Percentiles rank a stretch among this genome's conserved stretches.
Evolutionary conservation across 768 basidiomycete species (phyloP).

Genomic region (Agaricus bisporus): DNA sequence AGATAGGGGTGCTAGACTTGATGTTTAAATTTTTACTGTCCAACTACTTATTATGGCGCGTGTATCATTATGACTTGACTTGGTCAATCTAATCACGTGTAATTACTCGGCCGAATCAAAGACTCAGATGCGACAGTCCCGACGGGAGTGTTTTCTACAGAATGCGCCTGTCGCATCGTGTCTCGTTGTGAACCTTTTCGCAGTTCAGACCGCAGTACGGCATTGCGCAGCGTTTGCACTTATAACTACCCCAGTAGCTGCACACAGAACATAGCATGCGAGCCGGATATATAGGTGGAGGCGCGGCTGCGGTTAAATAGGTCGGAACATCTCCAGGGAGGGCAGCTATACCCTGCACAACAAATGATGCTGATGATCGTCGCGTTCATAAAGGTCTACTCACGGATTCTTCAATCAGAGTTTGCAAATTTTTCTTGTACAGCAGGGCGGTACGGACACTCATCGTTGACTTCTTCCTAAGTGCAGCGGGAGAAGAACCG

Average conservation of each 20-base stretch:
- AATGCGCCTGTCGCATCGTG: conserved; percentile 72
- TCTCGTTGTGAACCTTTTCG: conserved; percentile 69
- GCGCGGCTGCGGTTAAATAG: conserved; percentile 65
- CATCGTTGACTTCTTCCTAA: conserved; percentile 77
- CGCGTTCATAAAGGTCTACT: conserved; percentile 20
- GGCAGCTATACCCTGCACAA: conserved; percentile 48
- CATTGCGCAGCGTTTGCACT: conserved; percentile 72
- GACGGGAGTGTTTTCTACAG: conserved; percentile 25
- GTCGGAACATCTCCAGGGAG: conserved; percentile 49
- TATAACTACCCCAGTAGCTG: conserved; percentile 78
- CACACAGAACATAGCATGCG: conserved; percentile 80
- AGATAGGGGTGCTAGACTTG: conserved; percentile 6
- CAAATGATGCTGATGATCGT: neutral
- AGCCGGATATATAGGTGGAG: conserved; percentile 56
- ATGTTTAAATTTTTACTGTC: neutral
- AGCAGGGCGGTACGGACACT: conserved; percentile 73
- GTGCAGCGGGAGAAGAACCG: conserved; percentile 42
- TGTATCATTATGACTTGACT: too few relatives aligned
- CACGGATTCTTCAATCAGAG: conserved; percentile 77
- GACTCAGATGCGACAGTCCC: too few relatives aligned
- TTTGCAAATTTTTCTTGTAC: conserved; percentile 73
- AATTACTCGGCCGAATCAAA: neutral
- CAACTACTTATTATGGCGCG: too few relatives aligned
- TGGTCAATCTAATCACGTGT: neutral
- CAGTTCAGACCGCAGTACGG: conserved; percentile 73